Conservation (phyloP, 1,139 yeast genomes). For the Kodamaea fungicola region DNA sequence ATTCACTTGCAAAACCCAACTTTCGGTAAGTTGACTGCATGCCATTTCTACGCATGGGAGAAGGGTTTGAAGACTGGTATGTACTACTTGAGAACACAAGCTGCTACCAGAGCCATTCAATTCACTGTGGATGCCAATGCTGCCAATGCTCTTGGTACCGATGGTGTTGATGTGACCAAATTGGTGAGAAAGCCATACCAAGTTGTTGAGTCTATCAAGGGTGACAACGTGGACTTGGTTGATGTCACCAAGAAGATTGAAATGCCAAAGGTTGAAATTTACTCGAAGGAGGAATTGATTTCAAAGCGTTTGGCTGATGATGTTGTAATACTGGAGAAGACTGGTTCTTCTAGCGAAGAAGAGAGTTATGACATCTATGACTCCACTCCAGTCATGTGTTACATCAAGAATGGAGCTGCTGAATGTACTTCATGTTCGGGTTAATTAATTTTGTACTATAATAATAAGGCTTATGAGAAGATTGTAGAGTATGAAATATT, state of each 20-base stretch:
- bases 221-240: constrained; percentile 6
- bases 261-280: constrained; percentile 6
- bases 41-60: constrained; percentile 64
- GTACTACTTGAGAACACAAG: constrained; percentile 62
- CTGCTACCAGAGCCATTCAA: constrained; percentile 61
- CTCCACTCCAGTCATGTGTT: constrained; percentile 38
- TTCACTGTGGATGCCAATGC: constrained; percentile 50
- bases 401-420: constrained; percentile 27
- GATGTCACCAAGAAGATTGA: constrained; percentile 5
- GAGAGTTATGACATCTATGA: constrained; percentile 26
- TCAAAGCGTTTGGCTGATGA: constrained; percentile 8
- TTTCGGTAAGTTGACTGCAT: constrained; percentile 55
- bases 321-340: constrained; percentile 9
- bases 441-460: constrained; percentile 11
- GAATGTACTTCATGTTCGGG: constrained; percentile 50
- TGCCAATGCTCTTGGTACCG: constrained; percentile 15
- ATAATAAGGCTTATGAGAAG: neutral
- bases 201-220: constrained; percentile 6
- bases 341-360: constrained; percentile 6
- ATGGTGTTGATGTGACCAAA: constrained; percentile 8
- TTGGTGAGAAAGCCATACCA: constrained; percentile 9
- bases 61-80: constrained; percentile 62
- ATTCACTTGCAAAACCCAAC: constrained; percentile 55
- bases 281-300: constrained; percentile 6
- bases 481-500: neutral